phyloP scores from a whole-genome alignment of 2,329 filamentous ascomycete genomes.

The Coleophoma cylindrospora region DNA sequence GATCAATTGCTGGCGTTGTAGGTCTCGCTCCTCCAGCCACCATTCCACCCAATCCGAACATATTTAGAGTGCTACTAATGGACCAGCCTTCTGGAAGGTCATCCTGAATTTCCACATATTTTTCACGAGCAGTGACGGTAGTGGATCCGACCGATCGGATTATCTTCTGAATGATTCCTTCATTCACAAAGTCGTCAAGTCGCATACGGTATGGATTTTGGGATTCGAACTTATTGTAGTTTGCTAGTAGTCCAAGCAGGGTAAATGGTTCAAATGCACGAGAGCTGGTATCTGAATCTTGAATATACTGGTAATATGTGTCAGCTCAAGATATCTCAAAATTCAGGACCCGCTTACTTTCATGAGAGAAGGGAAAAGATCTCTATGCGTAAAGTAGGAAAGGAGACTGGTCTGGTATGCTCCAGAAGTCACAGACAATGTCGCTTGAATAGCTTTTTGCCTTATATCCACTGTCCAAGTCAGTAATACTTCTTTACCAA shows the following conservation, averaged over 20 bases:
- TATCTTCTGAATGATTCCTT: constrained; percentile 77
- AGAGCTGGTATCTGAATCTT: constrained; percentile 65
- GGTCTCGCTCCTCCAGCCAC: constrained; percentile 59
- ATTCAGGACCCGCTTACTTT: constrained; percentile 53
- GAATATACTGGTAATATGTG: constrained; percentile 57
- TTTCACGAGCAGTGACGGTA: constrained; percentile 62
- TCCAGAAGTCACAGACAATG: constrained; percentile 82
- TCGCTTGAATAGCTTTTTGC: constrained; percentile 73
- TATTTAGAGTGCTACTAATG: constrained; percentile 71
- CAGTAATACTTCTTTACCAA: constrained; percentile 13
- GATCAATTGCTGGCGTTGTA: constrained; percentile 58
- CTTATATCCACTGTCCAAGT: constrained; percentile 62
- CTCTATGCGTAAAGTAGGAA: constrained; percentile 91
- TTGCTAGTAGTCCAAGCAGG: constrained; percentile 80
- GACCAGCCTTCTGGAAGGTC: constrained; percentile 90
- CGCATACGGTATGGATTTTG: constrained; percentile 93
- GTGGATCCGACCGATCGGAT: constrained; percentile 70
- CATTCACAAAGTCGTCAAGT: constrained; percentile 93
- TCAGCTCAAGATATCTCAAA: constrained; percentile 4
- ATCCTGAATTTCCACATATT: constrained; percentile 82
- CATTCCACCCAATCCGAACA: constrained; percentile 78
- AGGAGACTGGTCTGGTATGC: constrained; percentile 92
- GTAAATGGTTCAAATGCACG: constrained; percentile 71
- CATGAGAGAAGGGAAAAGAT: constrained; percentile 91
- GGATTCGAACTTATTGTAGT: constrained; percentile 99